Evolutionary conservation across 1,139 yeast species (phyloP).

Genomic region (Debaryomyces sp.): DNA sequence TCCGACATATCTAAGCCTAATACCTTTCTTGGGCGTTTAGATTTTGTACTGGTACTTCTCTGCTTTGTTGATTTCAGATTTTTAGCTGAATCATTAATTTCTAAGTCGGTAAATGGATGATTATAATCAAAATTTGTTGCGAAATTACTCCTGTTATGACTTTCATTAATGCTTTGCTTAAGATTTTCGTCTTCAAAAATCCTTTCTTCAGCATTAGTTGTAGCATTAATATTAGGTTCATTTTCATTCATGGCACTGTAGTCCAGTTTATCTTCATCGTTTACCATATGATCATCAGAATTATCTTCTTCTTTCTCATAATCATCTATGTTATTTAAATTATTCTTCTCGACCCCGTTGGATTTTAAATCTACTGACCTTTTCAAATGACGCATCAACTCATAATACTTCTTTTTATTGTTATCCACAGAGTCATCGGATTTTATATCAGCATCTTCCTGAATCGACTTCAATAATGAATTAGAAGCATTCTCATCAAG

Average conservation of each 20-base stretch:
- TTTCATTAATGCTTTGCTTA: neutral
- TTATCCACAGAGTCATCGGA: neutral
- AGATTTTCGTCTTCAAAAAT: neutral
- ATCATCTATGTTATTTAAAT: no score
- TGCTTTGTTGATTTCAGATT: neutral
- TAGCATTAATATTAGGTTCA: neutral
- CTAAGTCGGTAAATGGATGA: neutral
- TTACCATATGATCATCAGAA: neutral
- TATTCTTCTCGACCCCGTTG: neutral
- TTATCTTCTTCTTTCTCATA: neutral
- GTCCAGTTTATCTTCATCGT: neutral
- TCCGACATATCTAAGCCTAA: slow-evolving; percentile 27
- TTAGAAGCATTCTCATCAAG: neutral
- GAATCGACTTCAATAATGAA: neutral
- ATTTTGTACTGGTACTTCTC: neutral
- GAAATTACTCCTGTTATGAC: neutral
- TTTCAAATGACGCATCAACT: neutral
- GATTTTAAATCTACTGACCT: neutral
- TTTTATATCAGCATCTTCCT: neutral
- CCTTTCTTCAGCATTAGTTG: neutral
- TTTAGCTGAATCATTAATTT: neutral
- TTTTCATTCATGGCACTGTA: neutral
- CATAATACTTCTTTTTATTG: neutral
- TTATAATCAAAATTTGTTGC: no score
- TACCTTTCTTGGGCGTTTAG: slow-evolving; percentile 13